phyloP scores from a whole-genome alignment of 1,284 basidiomycete genomes.

The Cutaneotrichosporon spelunceum region DNA sequence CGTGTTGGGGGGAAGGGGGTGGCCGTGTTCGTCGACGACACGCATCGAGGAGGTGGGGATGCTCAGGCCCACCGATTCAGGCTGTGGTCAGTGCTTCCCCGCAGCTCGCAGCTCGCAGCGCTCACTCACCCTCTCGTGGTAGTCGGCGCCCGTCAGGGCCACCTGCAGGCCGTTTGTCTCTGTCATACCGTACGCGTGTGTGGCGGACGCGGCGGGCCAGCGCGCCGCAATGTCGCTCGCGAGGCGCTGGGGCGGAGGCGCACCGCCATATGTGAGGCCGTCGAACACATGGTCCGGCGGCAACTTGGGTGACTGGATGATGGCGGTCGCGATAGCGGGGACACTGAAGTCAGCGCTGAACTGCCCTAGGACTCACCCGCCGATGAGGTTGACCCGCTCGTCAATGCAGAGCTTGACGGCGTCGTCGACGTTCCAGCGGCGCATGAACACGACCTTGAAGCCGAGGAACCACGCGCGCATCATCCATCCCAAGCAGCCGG shows the following conservation, averaged over 20 bases:
- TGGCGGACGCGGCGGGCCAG: conserved; percentile 32
- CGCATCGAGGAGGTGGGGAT: conserved; percentile 36
- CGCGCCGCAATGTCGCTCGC: conserved; percentile 34
- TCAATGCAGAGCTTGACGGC: conserved; percentile 33
- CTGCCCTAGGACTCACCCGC: conserved; percentile 34
- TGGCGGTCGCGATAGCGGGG: conserved; percentile 39
- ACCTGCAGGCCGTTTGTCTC: conserved; percentile 46
- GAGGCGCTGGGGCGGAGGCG: conserved; percentile 38
- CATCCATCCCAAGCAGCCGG: conserved; percentile 44
- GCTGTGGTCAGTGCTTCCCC: conserved; percentile 4
- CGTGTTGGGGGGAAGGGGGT: conserved; percentile 23
- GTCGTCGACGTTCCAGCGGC: conserved; percentile 36
- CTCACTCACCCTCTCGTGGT: conserved; percentile 33
- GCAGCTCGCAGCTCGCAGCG: no score
- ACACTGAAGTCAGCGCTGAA: conserved; percentile 22
- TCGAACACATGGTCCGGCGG: conserved; percentile 31
- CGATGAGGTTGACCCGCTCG: conserved; percentile 39
- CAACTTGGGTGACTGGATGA: conserved; percentile 38
- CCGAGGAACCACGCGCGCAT: conserved; percentile 40
- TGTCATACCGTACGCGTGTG: conserved; percentile 46
- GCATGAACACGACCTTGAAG: conserved; percentile 40
- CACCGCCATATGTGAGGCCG: conserved; percentile 45
- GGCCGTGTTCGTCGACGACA: conserved; percentile 35
- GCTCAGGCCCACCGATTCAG: conserved; percentile 29
- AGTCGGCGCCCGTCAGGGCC: conserved; percentile 40